Conservation (phyloP, 2,329 filamentous ascomycete species). For the Colletotrichum sp. region DNA sequence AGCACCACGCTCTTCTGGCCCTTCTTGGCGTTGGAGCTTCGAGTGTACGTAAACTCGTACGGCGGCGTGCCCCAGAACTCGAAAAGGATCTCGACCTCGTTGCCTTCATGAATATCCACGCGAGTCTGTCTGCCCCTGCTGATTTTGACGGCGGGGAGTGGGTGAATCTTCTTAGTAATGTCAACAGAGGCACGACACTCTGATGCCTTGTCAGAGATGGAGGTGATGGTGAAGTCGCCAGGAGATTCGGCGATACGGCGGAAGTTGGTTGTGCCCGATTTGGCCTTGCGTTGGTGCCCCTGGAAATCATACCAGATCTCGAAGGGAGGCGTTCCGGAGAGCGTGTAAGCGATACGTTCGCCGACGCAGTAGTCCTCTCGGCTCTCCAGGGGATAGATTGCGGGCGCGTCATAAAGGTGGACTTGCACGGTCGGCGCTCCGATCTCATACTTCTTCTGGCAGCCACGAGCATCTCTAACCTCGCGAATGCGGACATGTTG, state of each 20-base stretch:
- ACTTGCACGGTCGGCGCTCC: slow-evolving; percentile 83
- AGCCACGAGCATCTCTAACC: slow-evolving; percentile 86
- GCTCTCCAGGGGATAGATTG: slow-evolving; percentile 86
- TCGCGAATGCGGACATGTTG: slow-evolving; percentile 90
- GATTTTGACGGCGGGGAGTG: slow-evolving; percentile 89
- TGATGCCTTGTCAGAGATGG: slow-evolving; percentile 84
- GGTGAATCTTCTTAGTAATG: slow-evolving; percentile 84
- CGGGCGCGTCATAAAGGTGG: slow-evolving; percentile 90
- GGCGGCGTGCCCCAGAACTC: slow-evolving; percentile 95
- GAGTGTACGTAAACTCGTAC: slow-evolving; percentile 97
- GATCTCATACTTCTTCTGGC: slow-evolving; percentile 77
- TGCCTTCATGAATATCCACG: slow-evolving; percentile 96
- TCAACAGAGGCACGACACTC: slow-evolving; percentile 83
- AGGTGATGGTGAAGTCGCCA: slow-evolving; percentile 86
- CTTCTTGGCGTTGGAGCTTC: slow-evolving; percentile 83
- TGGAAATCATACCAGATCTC: slow-evolving; percentile 93
- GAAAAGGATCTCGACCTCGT: slow-evolving; percentile 90
- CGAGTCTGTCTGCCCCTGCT: slow-evolving; percentile 81
- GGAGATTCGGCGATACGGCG: slow-evolving; percentile 91
- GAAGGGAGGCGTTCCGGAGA: slow-evolving; percentile 91
- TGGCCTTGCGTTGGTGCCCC: slow-evolving; percentile 77
- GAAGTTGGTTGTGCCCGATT: slow-evolving; percentile 81
- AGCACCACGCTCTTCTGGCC: slow-evolving; percentile 80
- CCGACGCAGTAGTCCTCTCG: slow-evolving; percentile 92
- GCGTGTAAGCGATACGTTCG: slow-evolving; percentile 89